Evolutionary conservation across 306 rosid genomes (phyloP).

Genomic region (Malus asiatica): DNA sequence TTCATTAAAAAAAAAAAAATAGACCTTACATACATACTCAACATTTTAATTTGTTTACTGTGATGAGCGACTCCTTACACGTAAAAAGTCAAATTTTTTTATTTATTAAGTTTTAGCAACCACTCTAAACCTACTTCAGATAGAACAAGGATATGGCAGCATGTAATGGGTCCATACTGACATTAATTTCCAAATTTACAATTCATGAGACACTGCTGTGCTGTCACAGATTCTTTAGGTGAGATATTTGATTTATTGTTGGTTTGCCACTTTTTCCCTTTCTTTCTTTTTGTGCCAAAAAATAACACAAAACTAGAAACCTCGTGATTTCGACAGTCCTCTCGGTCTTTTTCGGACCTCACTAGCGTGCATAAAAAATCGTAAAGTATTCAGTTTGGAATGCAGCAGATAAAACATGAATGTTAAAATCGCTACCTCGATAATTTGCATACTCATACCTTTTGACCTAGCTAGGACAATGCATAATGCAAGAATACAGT

Average conservation of each 20-base stretch:
- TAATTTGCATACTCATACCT: background rate
- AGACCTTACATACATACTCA: no score
- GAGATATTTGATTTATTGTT: background rate
- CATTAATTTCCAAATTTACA: background rate
- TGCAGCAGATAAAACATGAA: background rate
- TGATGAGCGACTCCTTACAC: no score
- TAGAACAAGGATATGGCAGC: slow-evolving; percentile 5
- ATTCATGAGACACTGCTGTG: slow-evolving; percentile 1
- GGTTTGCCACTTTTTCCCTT: background rate
- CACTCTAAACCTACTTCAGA: slow-evolving; percentile 3
- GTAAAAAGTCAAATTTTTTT: background rate
- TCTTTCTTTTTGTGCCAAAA: background rate
- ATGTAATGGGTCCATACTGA: background rate
- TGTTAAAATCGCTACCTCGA: background rate
- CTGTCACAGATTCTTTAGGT: slow-evolving; percentile 11
- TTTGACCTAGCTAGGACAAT: background rate
- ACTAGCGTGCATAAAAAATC: no score
- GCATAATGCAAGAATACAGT: background rate
- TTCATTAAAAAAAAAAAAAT: no score
- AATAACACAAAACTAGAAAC: background rate
- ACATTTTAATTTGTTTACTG: no score
- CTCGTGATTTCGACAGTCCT: background rate
- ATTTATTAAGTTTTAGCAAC: background rate
- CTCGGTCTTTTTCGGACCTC: no score
- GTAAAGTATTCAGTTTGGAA: no score